Evolutionary conservation across 2,329 filamentous ascomycete genomes (phyloP).

Genomic region (Penicillium sp.): DNA sequence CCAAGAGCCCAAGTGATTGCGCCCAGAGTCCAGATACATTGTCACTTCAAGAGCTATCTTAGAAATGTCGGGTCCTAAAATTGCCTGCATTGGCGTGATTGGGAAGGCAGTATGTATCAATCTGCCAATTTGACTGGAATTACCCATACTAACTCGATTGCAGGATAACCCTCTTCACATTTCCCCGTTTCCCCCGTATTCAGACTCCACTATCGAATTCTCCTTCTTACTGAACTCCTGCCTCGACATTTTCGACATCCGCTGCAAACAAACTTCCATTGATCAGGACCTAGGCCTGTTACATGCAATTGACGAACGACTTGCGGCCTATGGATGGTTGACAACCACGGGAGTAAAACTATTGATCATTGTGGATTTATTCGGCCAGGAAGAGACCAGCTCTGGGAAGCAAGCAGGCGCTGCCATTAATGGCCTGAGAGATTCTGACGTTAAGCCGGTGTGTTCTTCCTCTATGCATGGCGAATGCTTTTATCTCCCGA

Average conservation of each 20-base stretch:
- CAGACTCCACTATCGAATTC: conserved; percentile 69
- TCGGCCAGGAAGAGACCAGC: conserved; percentile 59
- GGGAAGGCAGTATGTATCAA: conserved; percentile 72
- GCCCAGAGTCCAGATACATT: background rate
- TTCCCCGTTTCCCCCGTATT: conserved; percentile 77
- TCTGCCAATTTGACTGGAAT: background rate
- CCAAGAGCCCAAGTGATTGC: background rate
- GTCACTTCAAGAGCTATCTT: background rate
- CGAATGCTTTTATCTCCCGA: background rate
- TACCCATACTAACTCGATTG: conserved; percentile 7
- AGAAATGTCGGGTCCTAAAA: conserved; percentile 62
- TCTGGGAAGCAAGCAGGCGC: conserved; percentile 32
- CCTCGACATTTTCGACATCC: conserved; percentile 89
- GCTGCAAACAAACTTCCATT: conserved; percentile 67
- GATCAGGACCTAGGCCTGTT: conserved; percentile 88
- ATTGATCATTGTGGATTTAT: conserved; percentile 86
- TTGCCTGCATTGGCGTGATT: conserved; percentile 91
- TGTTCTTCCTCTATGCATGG: conserved; percentile 28
- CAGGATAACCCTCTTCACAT: conserved; percentile 97
- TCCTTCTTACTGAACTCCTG: conserved; percentile 86
- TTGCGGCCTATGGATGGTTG: conserved; percentile 93
- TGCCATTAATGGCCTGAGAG: conserved; percentile 65
- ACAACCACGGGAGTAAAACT: conserved; percentile 94
- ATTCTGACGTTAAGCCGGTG: conserved; percentile 83
- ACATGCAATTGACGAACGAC: conserved; percentile 87